These are phyloP conservation scores for Rhodamnia rubescens DNA, from an alignment of 345 rosid genomes.

Conservation along the genomic window DNA sequence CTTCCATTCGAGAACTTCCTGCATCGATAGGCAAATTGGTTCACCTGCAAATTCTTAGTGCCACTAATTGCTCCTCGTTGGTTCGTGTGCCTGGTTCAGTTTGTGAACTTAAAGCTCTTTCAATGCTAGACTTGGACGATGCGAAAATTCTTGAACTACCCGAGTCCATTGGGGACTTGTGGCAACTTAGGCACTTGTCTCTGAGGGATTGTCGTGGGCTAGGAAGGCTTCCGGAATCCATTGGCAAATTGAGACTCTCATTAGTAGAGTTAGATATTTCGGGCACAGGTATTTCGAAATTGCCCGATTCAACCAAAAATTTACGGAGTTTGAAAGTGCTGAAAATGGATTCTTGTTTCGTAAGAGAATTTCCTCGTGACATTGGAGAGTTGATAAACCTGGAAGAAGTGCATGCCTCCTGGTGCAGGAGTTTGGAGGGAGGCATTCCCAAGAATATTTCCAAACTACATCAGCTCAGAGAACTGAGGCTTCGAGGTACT, in stretches of 20 bases:
- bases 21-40: background rate
- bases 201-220: background rate
- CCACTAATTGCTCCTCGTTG: background rate
- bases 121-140: background rate
- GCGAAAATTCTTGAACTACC: background rate
- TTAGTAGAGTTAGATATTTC: background rate
- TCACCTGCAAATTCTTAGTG: background rate
- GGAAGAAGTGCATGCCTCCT: background rate
- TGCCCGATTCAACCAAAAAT: background rate
- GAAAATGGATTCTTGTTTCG: background rate
- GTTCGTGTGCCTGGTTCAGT: background rate
- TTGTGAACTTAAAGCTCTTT: background rate
- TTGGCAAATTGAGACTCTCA: background rate
- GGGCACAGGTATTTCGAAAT: accelerated
- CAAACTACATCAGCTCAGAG: background rate
- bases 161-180: background rate
- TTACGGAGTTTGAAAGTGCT: background rate
- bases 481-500: background rate
- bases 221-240: background rate
- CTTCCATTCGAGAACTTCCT: background rate
- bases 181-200: background rate
- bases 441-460: background rate
- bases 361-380: background rate
- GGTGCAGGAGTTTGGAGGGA: background rate
- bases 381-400: background rate